A percentile compares a stretch with the other conserved stretches of the same genome.
phyloP scores from a whole-genome alignment of 208 protist genomes.

The Trypanosoma theileri region DNA sequence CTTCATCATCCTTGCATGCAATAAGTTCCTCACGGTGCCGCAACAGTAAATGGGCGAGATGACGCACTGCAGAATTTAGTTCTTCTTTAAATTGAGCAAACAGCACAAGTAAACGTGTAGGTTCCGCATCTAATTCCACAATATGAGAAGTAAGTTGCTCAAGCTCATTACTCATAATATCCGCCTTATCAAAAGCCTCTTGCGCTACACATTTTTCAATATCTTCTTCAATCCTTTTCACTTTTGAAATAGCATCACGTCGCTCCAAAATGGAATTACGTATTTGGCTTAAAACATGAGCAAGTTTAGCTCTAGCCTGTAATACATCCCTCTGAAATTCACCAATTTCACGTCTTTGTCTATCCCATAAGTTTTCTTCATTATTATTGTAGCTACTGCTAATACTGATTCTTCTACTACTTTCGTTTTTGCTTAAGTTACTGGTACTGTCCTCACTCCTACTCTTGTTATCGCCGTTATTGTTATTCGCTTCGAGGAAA shows the following conservation, averaged over 20 bases:
- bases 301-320: conserved; percentile 12
- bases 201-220: conserved; percentile 30
- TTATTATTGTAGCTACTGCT: neutral
- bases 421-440: neutral
- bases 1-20: conserved; percentile 25
- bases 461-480: neutral
- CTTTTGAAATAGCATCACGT: conserved; percentile 1
- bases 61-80: conserved; percentile 14
- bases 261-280: conserved; percentile 15
- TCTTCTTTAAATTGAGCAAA: conserved; percentile 16
- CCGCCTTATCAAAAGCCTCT: conserved; percentile 42
- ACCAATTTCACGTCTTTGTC: conserved; percentile 21
- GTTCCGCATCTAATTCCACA: conserved; percentile 19
- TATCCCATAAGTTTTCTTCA: conserved; percentile 9
- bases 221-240: conserved; percentile 17
- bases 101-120: conserved; percentile 1
- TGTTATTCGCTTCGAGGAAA: too few relatives aligned
- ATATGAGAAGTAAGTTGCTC: conserved; percentile 1
- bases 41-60: conserved; percentile 14
- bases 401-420: neutral
- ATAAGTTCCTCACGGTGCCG: conserved; percentile 25
- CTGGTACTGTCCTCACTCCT: neutral
- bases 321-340: conserved; percentile 17
- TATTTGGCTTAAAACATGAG: conserved; percentile 16
- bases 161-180: conserved; percentile 23